Conservation (phyloP, 1,139 yeast species). For the Magnusiomyces clavatus region DNA sequence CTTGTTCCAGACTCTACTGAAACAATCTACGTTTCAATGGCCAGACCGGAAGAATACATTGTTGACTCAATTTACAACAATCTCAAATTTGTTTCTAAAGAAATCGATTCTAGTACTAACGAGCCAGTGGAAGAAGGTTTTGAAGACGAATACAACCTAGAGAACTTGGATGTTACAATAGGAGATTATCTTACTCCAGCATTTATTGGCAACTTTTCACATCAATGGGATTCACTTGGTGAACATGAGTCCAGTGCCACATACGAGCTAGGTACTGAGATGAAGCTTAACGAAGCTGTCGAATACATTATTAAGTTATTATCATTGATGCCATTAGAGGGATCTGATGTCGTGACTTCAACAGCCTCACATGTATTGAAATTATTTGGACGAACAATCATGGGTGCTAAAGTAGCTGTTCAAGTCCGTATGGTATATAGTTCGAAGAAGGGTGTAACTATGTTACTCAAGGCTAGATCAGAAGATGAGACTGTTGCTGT, state of each 20-base stretch:
- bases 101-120: conserved; percentile 68
- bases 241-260: conserved; percentile 48
- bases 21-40: conserved; percentile 69
- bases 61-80: conserved; percentile 59
- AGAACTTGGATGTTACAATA: conserved; percentile 63
- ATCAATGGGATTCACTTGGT: conserved; percentile 65
- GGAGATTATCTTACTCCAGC: conserved; percentile 81
- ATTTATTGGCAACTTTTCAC: conserved; percentile 69
- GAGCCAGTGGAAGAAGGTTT: conserved; percentile 77
- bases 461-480: conserved; percentile 66
- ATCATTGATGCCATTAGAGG: conserved; percentile 71
- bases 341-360: conserved; percentile 57
- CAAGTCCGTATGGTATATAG: conserved; percentile 64
- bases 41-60: conserved; percentile 43
- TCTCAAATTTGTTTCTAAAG: conserved; percentile 70
- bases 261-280: conserved; percentile 44
- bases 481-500: conserved; percentile 39
- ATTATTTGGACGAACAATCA: conserved; percentile 72
- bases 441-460: conserved; percentile 65
- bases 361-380: conserved; percentile 64
- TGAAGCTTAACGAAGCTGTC: conserved; percentile 42
- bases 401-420: conserved; percentile 65
- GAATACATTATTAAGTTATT: conserved; percentile 36
- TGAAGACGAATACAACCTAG: conserved; percentile 90
- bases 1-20: conserved; percentile 68